Evolutionary conservation across 306 rosid species (phyloP), one percentile per base, ranked within the genome.

Genomic region (Ammopiptanthus mongolicus): DNA sequence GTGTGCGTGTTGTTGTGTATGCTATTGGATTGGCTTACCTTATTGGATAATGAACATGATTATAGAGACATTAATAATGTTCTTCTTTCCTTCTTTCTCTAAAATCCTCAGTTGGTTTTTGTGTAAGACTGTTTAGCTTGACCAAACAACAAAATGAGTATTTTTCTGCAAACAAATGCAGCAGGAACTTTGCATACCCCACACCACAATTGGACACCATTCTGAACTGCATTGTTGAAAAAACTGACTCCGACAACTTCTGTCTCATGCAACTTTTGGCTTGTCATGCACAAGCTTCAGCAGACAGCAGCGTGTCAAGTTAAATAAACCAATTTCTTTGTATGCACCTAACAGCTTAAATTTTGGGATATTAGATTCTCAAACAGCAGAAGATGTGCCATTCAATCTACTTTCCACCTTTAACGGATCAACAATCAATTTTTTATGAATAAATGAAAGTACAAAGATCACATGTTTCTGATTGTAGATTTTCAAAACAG

Each of bases 211-310:
- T 48, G 15, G 41, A 75, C 21, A 52, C 64, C 28, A 51, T 21
- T 51, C 68, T 66, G 51, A 56, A 67, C 18, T 66, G 10, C 6
- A 62, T 11, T 46, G 60, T 29, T 47, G 18, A 17, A 50, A 62
- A 50, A 46, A 41, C 50, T n/a, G 28, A 39, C 17, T 28, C 73
- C 14, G 74, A 66, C 68, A 65, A 42, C 18, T 76, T 65, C 33
- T 3, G 48, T 23, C 67, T 65, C 52, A 50, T 39, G 5, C 44
- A 76, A 55, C 48, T 11, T 17, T 41, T 52, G 71, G 51, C 65
- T 52, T 36, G 72, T 64, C 73, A 25, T 33, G 15, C 57, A 39
- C 69, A 75, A 23, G 73, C 42, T 66, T 76, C n/a, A 77, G 25
- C 36, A 18, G 34, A 39, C 22, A 55, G 5, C 23, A 52, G 37